These are phyloP conservation scores for Trametes gibbosa DNA, from an alignment of 768 basidiomycete genomes.

Conservation along the genomic window DNA sequence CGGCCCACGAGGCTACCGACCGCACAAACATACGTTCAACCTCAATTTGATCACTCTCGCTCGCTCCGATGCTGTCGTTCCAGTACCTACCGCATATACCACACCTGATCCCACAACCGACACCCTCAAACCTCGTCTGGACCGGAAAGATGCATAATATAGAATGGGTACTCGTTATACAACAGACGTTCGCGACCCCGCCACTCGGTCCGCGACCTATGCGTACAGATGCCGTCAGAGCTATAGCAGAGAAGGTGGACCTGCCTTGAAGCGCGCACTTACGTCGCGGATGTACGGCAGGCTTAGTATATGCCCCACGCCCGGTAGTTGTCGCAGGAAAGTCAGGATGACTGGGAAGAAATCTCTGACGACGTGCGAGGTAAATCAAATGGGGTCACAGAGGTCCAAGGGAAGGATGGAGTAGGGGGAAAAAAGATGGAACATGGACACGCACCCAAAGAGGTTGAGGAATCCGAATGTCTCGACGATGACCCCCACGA, in stretches of 20 bases:
- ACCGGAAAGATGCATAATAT: neutral
- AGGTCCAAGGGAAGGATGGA: neutral
- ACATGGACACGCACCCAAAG: constrained; percentile 69
- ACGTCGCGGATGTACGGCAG: constrained; percentile 87
- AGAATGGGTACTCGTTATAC: constrained; percentile 22
- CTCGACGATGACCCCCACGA: constrained; percentile 90
- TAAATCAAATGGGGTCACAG: neutral
- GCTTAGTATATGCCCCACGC: constrained; percentile 83
- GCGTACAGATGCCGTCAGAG: neutral
- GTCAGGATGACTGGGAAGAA: constrained; percentile 99
- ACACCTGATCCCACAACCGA: no score
- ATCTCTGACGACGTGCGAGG: constrained; percentile 55
- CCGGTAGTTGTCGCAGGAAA: constrained; percentile 92
- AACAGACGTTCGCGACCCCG: constrained; percentile 36
- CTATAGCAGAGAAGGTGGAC: no score
- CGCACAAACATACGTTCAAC: no score
- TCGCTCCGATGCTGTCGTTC: no score
- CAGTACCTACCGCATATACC: no score
- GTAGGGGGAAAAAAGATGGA: neutral
- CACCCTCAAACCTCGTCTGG: neutral
- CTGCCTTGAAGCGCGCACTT: constrained; percentile 28
- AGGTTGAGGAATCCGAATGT: constrained; percentile 96
- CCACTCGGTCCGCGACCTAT: constrained; percentile 35
- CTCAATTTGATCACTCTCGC: no score
- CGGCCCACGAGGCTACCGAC: constrained; percentile 1